Evolutionary conservation across 2,329 filamentous ascomycete species (phyloP).

Genomic region (Cordyceps javanica): DNA sequence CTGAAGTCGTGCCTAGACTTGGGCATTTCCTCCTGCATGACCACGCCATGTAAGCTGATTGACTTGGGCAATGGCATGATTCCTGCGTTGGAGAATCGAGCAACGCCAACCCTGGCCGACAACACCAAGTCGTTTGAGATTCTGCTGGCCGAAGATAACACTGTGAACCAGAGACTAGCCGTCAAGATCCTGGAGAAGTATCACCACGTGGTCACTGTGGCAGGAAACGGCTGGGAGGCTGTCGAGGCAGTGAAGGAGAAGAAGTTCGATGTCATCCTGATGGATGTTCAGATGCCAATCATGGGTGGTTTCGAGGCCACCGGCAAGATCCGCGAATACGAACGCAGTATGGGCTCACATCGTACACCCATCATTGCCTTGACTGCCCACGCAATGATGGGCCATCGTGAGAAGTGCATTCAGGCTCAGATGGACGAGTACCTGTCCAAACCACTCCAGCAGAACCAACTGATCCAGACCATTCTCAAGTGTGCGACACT

Average conservation of each 20-base stretch:
- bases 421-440: constrained; percentile 99
- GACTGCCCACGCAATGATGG: constrained; percentile 97
- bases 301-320: constrained; percentile 99
- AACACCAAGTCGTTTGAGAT: constrained; percentile 96
- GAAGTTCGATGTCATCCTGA: constrained; percentile 92
- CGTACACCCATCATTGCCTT: constrained; percentile 94
- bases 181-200: constrained; percentile 98
- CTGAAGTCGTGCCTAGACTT: constrained; percentile 91
- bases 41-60: constrained; percentile 87
- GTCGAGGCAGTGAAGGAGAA: constrained; percentile 87
- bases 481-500: constrained; percentile 95
- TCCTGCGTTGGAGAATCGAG: constrained; percentile 86
- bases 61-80: constrained; percentile 96
- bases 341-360: constrained; percentile 70
- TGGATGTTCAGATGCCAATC: constrained; percentile 99
- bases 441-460: constrained; percentile 90
- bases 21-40: constrained; percentile 99
- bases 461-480: constrained; percentile 95
- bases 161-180: constrained; percentile 91
- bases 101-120: constrained; percentile 84
- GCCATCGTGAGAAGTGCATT: constrained; percentile 95
- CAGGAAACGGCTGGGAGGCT: constrained; percentile 90
- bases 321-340: constrained; percentile 91
- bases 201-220: constrained; percentile 85
- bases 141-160: constrained; percentile 91